Evolutionary conservation across 495 filamentous ascomycete genomes (phyloP).

Genomic region (Trichocladium antarcticum): DNA sequence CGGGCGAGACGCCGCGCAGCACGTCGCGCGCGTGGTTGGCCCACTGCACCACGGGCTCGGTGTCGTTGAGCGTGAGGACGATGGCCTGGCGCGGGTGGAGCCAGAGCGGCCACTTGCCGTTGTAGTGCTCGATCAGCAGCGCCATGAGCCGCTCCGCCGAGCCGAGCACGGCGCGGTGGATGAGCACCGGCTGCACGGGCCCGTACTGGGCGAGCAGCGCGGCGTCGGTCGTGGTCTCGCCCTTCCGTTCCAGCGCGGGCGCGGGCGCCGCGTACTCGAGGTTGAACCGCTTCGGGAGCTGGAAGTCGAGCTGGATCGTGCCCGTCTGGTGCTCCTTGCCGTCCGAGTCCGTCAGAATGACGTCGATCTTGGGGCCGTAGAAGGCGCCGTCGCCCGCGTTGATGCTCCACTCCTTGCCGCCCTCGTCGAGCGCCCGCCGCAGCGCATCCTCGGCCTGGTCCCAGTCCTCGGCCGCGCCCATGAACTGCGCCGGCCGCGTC

Average conservation of each 20-base stretch:
- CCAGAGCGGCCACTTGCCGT: constrained; percentile 85
- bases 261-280: constrained; percentile 70
- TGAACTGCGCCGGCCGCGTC: constrained; percentile 70
- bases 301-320: constrained; percentile 89
- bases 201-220: constrained; percentile 37
- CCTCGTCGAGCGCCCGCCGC: constrained; percentile 54
- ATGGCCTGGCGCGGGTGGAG: constrained; percentile 72
- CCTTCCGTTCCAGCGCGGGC: constrained; percentile 51
- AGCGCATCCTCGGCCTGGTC: constrained; percentile 66
- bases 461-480: constrained; percentile 74
- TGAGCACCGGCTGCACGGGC: constrained; percentile 62
- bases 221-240: constrained; percentile 35
- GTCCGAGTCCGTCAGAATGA: constrained; percentile 68
- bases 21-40: constrained; percentile 40
- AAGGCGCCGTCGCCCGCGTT: constrained; percentile 85
- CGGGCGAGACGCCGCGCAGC: constrained; percentile 34
- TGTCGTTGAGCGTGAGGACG: constrained; percentile 64
- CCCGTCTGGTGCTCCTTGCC: constrained; percentile 88
- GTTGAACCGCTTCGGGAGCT: constrained; percentile 73
- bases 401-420: constrained; percentile 54
- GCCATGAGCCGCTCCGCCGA: constrained; percentile 82
- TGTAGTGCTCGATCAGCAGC: constrained; percentile 73
- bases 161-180: constrained; percentile 81
- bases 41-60: constrained; percentile 45
- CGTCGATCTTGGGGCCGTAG: constrained; percentile 92